A percentile compares a stretch with the other conserved stretches of the same genome.
Evolutionary conservation across 208 protist species (phyloP).

Genomic region (Acanthamoeba healyi): DNA sequence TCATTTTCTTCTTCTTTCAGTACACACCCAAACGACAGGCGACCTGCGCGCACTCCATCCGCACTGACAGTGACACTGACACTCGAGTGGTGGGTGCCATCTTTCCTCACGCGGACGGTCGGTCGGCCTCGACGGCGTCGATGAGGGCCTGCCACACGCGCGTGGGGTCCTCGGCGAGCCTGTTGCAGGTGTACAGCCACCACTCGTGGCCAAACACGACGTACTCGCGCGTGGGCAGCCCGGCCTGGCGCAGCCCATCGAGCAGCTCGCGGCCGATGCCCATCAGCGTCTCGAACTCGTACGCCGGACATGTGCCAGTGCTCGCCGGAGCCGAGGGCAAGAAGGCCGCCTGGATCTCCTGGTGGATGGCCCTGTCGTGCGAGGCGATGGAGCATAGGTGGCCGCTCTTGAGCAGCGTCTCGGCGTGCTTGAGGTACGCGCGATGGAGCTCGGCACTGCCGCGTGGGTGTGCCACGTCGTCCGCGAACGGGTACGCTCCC

Average conservation of each 20-base stretch:
- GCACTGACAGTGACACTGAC: too few relatives aligned
- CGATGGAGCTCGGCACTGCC: slow-evolving; percentile 4
- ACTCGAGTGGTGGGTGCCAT: too few relatives aligned
- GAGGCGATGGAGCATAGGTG: not conserved
- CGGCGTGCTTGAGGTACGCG: not conserved
- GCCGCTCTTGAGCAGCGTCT: not conserved
- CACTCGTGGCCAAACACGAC: slow-evolving; percentile 8
- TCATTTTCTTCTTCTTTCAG: not conserved
- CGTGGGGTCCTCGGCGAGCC: not conserved
- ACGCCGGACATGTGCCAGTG: not conserved
- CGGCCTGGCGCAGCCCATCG: not conserved
- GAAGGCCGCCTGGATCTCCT: not conserved
- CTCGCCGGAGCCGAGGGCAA: too few relatives aligned
- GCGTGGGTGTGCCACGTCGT: not conserved
- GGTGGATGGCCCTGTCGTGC: not conserved
- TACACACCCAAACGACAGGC: too few relatives aligned
- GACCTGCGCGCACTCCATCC: too few relatives aligned
- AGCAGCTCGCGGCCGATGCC: slow-evolving; percentile 1
- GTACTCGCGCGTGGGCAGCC: not conserved
- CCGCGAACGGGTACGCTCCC: not conserved
- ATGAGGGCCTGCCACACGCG: slow-evolving; percentile 27
- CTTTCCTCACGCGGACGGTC: too few relatives aligned
- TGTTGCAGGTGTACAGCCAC: slow-evolving; percentile 21
- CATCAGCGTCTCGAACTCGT: not conserved
- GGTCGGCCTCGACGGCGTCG: not conserved